Conservation (phyloP, 139 green algal genomes). For the Chlorella sp. region DNA sequence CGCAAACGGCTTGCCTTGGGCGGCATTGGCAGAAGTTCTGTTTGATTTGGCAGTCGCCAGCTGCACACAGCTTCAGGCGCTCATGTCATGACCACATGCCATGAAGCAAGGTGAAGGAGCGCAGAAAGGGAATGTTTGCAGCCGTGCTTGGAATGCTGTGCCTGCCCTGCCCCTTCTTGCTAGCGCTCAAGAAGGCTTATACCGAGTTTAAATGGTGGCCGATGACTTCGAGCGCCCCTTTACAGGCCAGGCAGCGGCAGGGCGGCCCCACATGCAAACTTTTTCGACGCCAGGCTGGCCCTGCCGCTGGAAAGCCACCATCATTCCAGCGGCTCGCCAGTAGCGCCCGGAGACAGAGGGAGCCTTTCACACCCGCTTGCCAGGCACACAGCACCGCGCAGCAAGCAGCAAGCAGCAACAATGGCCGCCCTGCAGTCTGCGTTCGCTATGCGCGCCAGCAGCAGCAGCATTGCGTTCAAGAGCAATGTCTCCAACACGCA, state of each 20-base stretch:
- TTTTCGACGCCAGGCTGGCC: no score
- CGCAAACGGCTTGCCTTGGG: neutral
- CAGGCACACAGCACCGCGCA: neutral
- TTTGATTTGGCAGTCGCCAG: neutral
- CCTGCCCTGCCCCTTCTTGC: no score
- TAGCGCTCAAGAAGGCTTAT: no score
- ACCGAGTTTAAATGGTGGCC: no score
- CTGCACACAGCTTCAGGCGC: neutral
- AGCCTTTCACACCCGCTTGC: no score
- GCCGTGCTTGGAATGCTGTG: no score
- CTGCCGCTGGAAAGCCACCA: no score
- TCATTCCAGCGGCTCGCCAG: neutral
- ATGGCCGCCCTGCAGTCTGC: neutral
- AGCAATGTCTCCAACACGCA: neutral
- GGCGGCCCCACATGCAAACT: no score
- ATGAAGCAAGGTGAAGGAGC: neutral
- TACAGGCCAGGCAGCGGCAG: no score
- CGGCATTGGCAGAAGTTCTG: neutral
- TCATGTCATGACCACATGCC: neutral
- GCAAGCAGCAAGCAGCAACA: neutral
- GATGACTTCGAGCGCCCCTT: no score
- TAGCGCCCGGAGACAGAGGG: neutral
- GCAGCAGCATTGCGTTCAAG: slow-evolving; percentile 22
- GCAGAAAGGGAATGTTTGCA: no score
- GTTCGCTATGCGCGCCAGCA: slow-evolving; percentile 24